Conservation (phyloP, 306 rosid species). For the Datisca glomerata region DNA sequence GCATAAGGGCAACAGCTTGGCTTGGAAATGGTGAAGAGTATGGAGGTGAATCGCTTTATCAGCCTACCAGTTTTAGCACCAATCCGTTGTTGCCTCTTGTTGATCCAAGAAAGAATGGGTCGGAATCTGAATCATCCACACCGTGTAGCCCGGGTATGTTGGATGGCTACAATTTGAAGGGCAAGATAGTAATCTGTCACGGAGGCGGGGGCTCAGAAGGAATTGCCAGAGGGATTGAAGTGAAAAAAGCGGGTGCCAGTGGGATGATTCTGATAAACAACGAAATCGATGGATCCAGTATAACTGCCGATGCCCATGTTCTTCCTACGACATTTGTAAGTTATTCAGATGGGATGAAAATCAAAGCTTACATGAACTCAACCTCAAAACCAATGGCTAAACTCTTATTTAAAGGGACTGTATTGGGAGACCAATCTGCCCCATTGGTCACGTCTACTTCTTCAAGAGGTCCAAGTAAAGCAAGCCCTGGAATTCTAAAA, state of each 20-base stretch:
- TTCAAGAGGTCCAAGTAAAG: slow-evolving; percentile 8
- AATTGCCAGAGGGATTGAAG: slow-evolving; percentile 9
- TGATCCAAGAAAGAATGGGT: slow-evolving; percentile 4
- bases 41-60: slow-evolving; percentile 9
- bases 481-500: slow-evolving; percentile 12
- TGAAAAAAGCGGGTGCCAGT: slow-evolving; percentile 5
- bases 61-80: slow-evolving; percentile 7
- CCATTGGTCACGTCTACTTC: slow-evolving; percentile 9
- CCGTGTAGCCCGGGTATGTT: slow-evolving; percentile 6
- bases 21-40: slow-evolving; percentile 29
- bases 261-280: slow-evolving; percentile 11
- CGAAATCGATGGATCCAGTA: slow-evolving; percentile 3
- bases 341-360: neutral
- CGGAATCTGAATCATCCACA: slow-evolving; percentile 1
- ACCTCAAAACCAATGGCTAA: slow-evolving; percentile 3
- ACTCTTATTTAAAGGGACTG: slow-evolving; percentile 7
- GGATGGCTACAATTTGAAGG: neutral
- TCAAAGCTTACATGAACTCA: slow-evolving; percentile 13
- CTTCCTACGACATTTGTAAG: slow-evolving; percentile 10
- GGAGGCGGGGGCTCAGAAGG: slow-evolving; percentile 12
- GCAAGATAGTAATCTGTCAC: slow-evolving; percentile 6
- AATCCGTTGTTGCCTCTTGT: slow-evolving; percentile 7
- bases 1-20: slow-evolving; percentile 27
- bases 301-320: slow-evolving; percentile 7
- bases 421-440: slow-evolving; percentile 1